Evolutionary conservation across 257 asterid species (phyloP).

Genomic region (Catharanthus roseus): DNA sequence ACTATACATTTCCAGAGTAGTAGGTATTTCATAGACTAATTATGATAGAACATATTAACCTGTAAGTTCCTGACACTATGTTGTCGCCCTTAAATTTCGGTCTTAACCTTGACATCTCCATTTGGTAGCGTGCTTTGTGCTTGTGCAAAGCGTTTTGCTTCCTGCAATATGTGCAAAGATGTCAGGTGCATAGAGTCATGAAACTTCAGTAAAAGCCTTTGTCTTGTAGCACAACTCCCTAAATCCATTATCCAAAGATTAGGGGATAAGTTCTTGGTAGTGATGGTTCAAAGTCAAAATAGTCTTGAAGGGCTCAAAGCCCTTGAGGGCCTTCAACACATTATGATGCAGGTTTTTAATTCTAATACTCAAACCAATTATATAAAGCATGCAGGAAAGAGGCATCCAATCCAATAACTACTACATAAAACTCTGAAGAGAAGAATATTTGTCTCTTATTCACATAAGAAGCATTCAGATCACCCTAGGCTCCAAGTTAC

Average conservation of each 20-base stretch:
- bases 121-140: slow-evolving; percentile 47
- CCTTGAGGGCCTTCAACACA: not conserved
- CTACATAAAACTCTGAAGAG: not conserved
- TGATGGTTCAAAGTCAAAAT: not conserved
- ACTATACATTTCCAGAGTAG: not conserved
- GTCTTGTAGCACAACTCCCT: not conserved
- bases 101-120: slow-evolving; percentile 55
- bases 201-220: not conserved
- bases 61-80: not conserved
- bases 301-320: not conserved
- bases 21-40: slow-evolving; percentile 8
- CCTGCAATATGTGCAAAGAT: slow-evolving; percentile 33
- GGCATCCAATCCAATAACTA: not conserved
- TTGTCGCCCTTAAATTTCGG: slow-evolving; percentile 27
- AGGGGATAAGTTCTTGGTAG: not conserved
- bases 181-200: not conserved
- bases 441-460: not conserved
- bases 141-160: slow-evolving; percentile 43
- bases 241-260: too few relatives aligned
- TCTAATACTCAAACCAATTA: not conserved
- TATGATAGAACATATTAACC: slow-evolving; percentile 4
- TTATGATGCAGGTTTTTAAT: not conserved
- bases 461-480: not conserved
- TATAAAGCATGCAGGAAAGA: not conserved
- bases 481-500: not conserved